phyloP scores from a whole-genome alignment of 257 asterid species.

The Marsdenia floribunda region DNA sequence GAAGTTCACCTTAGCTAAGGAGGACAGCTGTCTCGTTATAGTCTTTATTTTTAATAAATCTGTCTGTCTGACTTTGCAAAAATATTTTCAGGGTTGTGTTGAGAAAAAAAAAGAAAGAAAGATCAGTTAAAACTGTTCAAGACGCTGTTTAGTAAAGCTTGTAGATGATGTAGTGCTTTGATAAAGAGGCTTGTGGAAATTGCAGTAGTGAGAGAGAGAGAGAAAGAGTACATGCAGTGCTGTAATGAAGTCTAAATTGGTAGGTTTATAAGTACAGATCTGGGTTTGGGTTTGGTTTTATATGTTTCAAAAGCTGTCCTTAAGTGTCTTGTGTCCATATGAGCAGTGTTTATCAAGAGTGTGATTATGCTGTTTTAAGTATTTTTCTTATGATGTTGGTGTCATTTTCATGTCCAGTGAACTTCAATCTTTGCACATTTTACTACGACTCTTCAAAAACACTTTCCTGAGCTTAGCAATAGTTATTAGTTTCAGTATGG shows the following conservation, averaged over 20 bases:
- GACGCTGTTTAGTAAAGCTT: not conserved
- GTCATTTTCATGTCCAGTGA: not conserved
- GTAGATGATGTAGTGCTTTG: conserved; percentile 17
- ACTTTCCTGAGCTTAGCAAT: not conserved
- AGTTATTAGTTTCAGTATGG: too few relatives aligned
- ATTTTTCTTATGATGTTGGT: not conserved
- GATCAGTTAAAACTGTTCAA: not conserved
- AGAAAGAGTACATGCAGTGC: conserved; percentile 2
- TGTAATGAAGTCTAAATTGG: not conserved
- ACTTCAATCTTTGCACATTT: not conserved
- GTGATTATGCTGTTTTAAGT: not conserved
- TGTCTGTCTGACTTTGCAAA: conserved; percentile 1
- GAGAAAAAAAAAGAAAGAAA: not conserved
- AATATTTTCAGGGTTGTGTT: conserved; percentile 20
- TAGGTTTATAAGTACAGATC: not conserved
- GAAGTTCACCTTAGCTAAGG: conserved; percentile 47
- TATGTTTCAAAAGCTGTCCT: not conserved
- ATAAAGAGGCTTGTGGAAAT: conserved; percentile 11
- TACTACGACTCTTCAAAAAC: not conserved
- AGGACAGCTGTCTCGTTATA: conserved; percentile 1
- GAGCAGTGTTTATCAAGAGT: not conserved
- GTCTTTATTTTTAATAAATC: not conserved
- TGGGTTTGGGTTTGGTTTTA: conserved; percentile 4
- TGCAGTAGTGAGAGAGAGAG: not conserved
- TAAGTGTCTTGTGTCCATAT: conserved; percentile 8